Conservation (phyloP, 1,284 basidiomycete species). For the Agroathelia rolfsii region DNA sequence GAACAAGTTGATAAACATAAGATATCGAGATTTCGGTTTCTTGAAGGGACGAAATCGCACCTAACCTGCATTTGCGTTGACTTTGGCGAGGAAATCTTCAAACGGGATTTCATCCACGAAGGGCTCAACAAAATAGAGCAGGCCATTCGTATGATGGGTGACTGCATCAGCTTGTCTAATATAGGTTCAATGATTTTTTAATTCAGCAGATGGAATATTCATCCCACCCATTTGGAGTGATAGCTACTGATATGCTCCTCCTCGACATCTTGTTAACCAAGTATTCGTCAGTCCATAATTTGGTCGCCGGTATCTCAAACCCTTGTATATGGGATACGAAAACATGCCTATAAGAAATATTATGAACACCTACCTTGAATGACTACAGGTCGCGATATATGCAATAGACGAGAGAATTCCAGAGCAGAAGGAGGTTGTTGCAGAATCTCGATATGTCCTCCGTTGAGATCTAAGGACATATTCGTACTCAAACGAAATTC, state of each 20-base stretch:
- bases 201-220: background rate
- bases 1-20: conserved; percentile 3
- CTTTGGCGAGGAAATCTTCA: conserved; percentile 38
- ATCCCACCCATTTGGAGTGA: conserved; percentile 75
- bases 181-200: background rate
- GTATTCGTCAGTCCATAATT: conserved; percentile 57
- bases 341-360: conserved; percentile 3
- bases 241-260: conserved; percentile 56
- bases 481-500: background rate
- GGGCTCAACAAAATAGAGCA: conserved; percentile 74
- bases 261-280: conserved; percentile 46
- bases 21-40: no score
- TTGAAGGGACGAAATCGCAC: no score
- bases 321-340: conserved; percentile 20
- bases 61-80: conserved; percentile 25
- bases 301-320: conserved; percentile 28
- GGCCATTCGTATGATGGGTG: conserved; percentile 40
- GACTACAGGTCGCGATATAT: conserved; percentile 69
- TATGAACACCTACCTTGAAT: conserved; percentile 44
- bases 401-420: conserved; percentile 65
- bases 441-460: conserved; percentile 42
- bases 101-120: conserved; percentile 59
- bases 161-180: conserved; percentile 73
- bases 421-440: conserved; percentile 53
- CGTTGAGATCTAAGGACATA: conserved; percentile 49